Evolutionary conservation across 495 filamentous ascomycete genomes (phyloP).

Genomic region (Patellaria atrata): DNA sequence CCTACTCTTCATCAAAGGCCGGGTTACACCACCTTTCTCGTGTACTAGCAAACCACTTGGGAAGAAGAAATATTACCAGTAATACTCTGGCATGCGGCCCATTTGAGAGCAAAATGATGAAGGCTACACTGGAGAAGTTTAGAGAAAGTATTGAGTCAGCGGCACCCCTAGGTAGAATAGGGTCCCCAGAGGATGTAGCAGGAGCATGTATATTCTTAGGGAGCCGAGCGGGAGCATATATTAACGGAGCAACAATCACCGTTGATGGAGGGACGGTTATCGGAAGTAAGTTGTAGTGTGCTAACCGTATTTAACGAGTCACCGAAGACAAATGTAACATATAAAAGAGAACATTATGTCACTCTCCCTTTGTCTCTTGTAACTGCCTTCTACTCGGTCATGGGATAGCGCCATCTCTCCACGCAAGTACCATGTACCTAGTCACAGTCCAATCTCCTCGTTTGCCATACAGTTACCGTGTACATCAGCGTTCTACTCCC

Average conservation of each 20-base stretch:
- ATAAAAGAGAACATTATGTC: too few species aligned
- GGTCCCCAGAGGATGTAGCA: conserved; percentile 55
- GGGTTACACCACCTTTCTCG: conserved; percentile 58
- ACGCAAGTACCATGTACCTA: too few species aligned
- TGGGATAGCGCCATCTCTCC: too few species aligned
- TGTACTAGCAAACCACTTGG: conserved; percentile 57
- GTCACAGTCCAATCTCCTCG: too few species aligned
- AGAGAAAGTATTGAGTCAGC: conserved; percentile 46
- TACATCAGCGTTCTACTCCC: too few species aligned
- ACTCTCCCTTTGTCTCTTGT: too few species aligned
- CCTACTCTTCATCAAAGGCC: conserved; percentile 61
- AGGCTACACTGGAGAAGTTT: conserved; percentile 45
- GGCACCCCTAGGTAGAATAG: conserved; percentile 59
- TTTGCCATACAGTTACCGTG: too few species aligned
- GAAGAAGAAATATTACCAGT: conserved; percentile 54
- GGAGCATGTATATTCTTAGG: conserved; percentile 63
- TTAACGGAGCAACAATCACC: conserved; percentile 64
- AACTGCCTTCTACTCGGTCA: too few species aligned
- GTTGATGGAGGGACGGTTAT: conserved; percentile 54
- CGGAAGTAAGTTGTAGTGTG: conserved; percentile 40
- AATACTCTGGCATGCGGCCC: conserved; percentile 68
- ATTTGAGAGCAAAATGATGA: conserved; percentile 78
- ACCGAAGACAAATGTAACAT: too few species aligned
- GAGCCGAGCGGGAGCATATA: conserved; percentile 54
- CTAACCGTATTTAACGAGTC: too few species aligned